A percentile compares a stretch with the other conserved stretches of the same genome.
Evolutionary conservation across 768 basidiomycete genomes (phyloP).

Genomic region (Rhodocollybia butyracea): DNA sequence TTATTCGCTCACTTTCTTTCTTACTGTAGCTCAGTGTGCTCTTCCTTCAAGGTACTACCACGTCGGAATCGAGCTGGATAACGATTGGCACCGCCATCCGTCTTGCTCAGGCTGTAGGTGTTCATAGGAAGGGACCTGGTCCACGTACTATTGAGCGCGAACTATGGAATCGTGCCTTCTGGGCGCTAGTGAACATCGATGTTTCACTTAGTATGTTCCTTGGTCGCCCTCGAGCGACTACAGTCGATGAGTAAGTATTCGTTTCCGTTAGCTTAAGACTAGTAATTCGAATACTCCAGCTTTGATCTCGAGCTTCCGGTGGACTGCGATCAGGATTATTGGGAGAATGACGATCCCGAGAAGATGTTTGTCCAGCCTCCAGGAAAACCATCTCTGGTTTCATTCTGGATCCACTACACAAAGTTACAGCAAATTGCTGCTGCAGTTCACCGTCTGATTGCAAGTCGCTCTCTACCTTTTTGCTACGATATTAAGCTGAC

Average conservation of each 20-base stretch:
- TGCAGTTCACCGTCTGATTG: conserved; percentile 48
- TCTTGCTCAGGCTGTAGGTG: conserved; percentile 71
- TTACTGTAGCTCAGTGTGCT: conserved; percentile 44
- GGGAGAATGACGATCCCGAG: conserved; percentile 17
- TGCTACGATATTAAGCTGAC: too few species aligned
- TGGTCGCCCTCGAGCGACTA: conserved; percentile 6
- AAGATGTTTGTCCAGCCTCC: background rate
- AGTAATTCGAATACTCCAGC: background rate
- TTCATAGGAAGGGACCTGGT: conserved; percentile 47
- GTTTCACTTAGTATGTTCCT: conserved; percentile 1
- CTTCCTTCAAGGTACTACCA: conserved; percentile 46
- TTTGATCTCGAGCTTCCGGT: conserved; percentile 6
- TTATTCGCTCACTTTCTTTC: conserved; percentile 9
- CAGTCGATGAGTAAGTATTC: background rate
- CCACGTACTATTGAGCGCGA: conserved; percentile 52
- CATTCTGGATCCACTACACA: conserved; percentile 36
- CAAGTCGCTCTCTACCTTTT: conserved; percentile 19
- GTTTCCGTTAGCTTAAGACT: background rate
- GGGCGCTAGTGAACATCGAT: conserved; percentile 31
- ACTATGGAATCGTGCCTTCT: conserved; percentile 72
- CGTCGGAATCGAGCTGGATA: conserved; percentile 59
- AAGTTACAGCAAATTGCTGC: conserved; percentile 46
- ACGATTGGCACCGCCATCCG: conserved; percentile 64
- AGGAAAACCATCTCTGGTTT: background rate
- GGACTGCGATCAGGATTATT: conserved; percentile 9